Conservation (phyloP, 1,284 basidiomycete species). For the Trichosporon inkin region DNA sequence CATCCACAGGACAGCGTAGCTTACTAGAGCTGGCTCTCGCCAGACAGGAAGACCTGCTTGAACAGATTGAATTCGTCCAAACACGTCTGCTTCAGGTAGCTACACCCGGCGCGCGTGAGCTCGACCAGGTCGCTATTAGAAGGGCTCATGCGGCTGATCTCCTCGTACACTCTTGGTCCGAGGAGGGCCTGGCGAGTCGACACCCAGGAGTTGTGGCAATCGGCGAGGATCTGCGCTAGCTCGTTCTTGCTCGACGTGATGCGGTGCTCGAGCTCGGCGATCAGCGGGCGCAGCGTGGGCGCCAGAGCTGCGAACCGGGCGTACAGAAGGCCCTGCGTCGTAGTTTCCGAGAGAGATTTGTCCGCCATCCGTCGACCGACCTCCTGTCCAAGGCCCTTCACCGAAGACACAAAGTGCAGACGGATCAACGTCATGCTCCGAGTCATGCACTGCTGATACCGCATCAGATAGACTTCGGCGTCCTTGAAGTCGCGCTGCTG, state of each 20-base stretch:
- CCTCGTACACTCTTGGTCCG: conserved; percentile 65
- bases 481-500: conserved; percentile 78
- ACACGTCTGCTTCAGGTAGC: conserved; percentile 82
- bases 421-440: conserved; percentile 93
- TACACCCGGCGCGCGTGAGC: conserved; percentile 79
- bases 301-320: conserved; percentile 75
- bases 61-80: conserved; percentile 81
- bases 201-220: conserved; percentile 82
- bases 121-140: conserved; percentile 74
- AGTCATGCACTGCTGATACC: conserved; percentile 93
- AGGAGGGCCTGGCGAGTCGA: conserved; percentile 65
- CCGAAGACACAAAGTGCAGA: conserved; percentile 82
- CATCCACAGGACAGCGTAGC: conserved; percentile 43
- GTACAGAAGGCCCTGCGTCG: conserved; percentile 78
- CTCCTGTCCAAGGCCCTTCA: conserved; percentile 69
- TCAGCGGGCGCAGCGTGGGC: conserved; percentile 64
- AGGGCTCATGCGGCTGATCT: conserved; percentile 76
- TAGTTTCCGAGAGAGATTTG: conserved; percentile 76
- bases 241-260: conserved; percentile 64
- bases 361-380: conserved; percentile 68
- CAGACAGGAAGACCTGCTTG: conserved; percentile 76
- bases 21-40: conserved; percentile 77
- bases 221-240: conserved; percentile 66
- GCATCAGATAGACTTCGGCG: conserved; percentile 81
- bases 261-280: conserved; percentile 77